Evolutionary conservation across 2,329 filamentous ascomycete genomes (phyloP).

Genomic region (Didymella pinodella): DNA sequence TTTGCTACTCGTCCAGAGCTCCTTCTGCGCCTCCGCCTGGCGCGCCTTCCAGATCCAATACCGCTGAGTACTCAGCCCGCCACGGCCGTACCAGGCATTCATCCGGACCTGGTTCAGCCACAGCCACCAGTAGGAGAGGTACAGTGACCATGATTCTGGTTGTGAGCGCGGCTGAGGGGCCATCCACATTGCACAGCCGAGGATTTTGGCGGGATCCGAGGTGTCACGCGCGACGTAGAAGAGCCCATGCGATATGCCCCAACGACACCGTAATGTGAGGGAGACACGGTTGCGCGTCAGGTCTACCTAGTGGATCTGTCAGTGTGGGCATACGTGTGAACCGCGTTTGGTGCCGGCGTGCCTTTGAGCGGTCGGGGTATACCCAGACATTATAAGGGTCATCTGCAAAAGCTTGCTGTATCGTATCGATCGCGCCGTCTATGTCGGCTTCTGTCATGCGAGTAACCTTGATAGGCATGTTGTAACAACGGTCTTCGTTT

Average conservation of each 20-base stretch:
- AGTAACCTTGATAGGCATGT: slow-evolving; percentile 62
- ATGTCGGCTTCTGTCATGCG: slow-evolving; percentile 67
- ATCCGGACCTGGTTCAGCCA: slow-evolving; percentile 71
- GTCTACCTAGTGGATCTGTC: slow-evolving; percentile 60
- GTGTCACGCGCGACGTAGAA: slow-evolving; percentile 74
- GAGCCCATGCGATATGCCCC: slow-evolving; percentile 73
- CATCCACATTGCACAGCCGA: slow-evolving; percentile 78
- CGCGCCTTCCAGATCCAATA: slow-evolving; percentile 77
- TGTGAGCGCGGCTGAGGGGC: slow-evolving; percentile 60
- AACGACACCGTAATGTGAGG: slow-evolving; percentile 70
- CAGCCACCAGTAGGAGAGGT: slow-evolving; percentile 70
- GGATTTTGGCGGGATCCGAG: slow-evolving; percentile 58
- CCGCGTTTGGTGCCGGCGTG: slow-evolving; percentile 34
- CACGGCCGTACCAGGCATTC: slow-evolving; percentile 73
- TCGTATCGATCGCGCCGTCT: slow-evolving; percentile 68
- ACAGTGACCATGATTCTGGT: slow-evolving; percentile 67
- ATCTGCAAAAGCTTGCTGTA: slow-evolving; percentile 71
- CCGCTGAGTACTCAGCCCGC: slow-evolving; percentile 71
- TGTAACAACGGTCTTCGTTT: slow-evolving; percentile 8
- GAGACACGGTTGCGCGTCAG: slow-evolving; percentile 68
- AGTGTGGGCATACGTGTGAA: neutral
- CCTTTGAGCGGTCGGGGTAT: slow-evolving; percentile 65
- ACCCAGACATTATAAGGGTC: slow-evolving; percentile 74
- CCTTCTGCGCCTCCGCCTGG: slow-evolving; percentile 67
- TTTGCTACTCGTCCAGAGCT: slow-evolving; percentile 69